Base-by-base conservation (phyloP, 441 rosid genomes). In the Bocquillonia castaneifolia region DNA sequence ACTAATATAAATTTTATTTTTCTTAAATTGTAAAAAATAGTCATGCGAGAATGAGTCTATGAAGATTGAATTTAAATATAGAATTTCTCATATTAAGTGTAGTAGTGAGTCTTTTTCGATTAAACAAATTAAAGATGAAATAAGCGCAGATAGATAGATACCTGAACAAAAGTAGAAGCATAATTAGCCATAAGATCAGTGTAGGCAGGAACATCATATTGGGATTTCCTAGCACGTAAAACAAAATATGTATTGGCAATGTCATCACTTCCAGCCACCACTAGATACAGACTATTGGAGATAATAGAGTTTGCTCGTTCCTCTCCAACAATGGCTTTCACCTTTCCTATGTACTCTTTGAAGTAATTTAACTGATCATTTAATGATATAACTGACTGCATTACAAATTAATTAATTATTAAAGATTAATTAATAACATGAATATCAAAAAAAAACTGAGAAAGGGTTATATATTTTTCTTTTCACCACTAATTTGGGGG, bases 221-320 rank as follows among this genome's bases (percentile, higher is more conserved):
- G 82, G 12, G 75, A 67, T 69, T 77, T 59, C 47, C 88, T 77
- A 51, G 69, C 68, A 5, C 68, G 84, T 6, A 80, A 45, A 13
- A 44, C 40, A 53, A 77, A 85, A 58, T 88, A 92, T 3, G 83
- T 87, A 62, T 82, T 85, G 45, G 91, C 93, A 8, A 92, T 77
- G 70, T 92, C 98, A 34, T 92, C 83, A 59, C 93, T 90, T 15
- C 96, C 85, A 8, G 84, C 82, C 2, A 85, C 91, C 67, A 82
- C 75, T 1, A 77, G 10, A 63, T 57, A 73, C 39, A 90, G 0
- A 68, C 86, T 81, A 14, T 79, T 83, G 39, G 67, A 76, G 44
- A 87, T 0, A 28, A 84, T 83, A 72, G 68, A 77, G 28, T 58
- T 63, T 57, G 85, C 70, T 72, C 65, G 73, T 54, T 81, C 80